Percentiles rank a stretch among this genome's conserved stretches.
These are phyloP conservation scores for Gossypium gossypioides DNA, from an alignment of 441 rosid species.

Conservation along the genomic window DNA sequence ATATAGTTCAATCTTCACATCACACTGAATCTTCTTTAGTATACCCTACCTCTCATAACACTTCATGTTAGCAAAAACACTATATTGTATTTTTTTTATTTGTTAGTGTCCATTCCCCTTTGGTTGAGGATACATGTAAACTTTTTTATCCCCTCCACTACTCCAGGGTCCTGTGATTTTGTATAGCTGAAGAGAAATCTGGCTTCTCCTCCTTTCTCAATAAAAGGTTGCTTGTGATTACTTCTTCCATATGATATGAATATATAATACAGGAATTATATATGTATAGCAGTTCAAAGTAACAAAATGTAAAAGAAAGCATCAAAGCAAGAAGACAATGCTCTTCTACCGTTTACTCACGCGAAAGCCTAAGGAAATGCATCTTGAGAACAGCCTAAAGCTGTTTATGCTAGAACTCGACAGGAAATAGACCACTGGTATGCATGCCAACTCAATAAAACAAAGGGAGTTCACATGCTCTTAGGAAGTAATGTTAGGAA, in stretches of 20 bases:
- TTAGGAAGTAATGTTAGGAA: no score
- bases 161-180: constrained; percentile 20
- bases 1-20: constrained; percentile 30
- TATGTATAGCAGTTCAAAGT: no score
- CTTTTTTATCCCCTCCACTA: constrained; percentile 6
- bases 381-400: constrained; percentile 13
- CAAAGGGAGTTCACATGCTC: not conserved
- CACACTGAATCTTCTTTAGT: constrained; percentile 19
- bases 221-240: constrained; percentile 15
- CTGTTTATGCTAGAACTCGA: constrained; percentile 1
- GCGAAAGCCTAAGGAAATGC: not conserved
- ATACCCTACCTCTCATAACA: not conserved
- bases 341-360: not conserved
- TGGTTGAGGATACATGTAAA: constrained; percentile 21
- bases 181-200: constrained; percentile 32
- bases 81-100: constrained; percentile 22
- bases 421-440: not conserved
- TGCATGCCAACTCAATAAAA: not conserved
- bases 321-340: not conserved
- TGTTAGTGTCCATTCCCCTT: constrained; percentile 9
- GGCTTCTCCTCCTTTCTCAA: constrained; percentile 32
- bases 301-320: no score
- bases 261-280: not conserved
- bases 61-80: constrained; percentile 6
- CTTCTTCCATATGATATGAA: not conserved